phyloP scores from a whole-genome alignment of 1,284 basidiomycete genomes.

The Microbotryomycetes sp. region DNA sequence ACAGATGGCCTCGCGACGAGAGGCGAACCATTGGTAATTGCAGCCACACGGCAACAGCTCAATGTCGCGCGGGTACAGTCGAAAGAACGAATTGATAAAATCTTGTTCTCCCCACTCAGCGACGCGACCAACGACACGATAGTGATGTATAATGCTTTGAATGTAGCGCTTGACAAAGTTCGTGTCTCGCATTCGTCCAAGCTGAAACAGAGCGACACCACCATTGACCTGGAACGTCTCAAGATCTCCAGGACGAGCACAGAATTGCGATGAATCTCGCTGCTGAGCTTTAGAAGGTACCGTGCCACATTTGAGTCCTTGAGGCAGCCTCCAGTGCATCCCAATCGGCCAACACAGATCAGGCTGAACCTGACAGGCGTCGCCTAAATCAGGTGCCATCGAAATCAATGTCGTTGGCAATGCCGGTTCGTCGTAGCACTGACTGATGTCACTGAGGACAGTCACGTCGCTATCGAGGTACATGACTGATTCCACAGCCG shows the following conservation, averaged over 20 bases:
- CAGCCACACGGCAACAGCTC: conserved; percentile 32
- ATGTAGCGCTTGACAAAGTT: conserved; percentile 27
- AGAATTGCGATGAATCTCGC: neutral
- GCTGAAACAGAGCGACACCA: conserved; percentile 26
- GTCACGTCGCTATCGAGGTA: conserved; percentile 34
- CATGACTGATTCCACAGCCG: conserved; percentile 21
- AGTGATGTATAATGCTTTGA: conserved; percentile 26
- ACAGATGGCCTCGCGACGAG: conserved; percentile 23
- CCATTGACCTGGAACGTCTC: conserved; percentile 32
- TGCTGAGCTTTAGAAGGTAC: conserved; percentile 2
- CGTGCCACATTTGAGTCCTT: conserved; percentile 26
- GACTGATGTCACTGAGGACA: conserved; percentile 19
- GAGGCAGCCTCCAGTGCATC: conserved; percentile 18
- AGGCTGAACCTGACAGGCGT: conserved; percentile 26
- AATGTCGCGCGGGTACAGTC: conserved; percentile 26
- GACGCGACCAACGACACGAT: conserved; percentile 5
- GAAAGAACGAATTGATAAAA: conserved; percentile 34
- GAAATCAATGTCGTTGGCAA: conserved; percentile 14
- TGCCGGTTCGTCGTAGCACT: conserved; percentile 17
- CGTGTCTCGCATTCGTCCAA: conserved; percentile 21
- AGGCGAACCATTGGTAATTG: conserved; percentile 33
- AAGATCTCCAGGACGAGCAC: conserved; percentile 21
- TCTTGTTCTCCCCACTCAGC: conserved; percentile 34
- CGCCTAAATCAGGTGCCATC: conserved; percentile 33
- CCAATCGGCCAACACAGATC: conserved; percentile 32